Evolutionary conservation across 352 stramenopile genomes (phyloP), one percentile per base, ranked within the genome.

Genomic region (Phytophthora fragariae): DNA sequence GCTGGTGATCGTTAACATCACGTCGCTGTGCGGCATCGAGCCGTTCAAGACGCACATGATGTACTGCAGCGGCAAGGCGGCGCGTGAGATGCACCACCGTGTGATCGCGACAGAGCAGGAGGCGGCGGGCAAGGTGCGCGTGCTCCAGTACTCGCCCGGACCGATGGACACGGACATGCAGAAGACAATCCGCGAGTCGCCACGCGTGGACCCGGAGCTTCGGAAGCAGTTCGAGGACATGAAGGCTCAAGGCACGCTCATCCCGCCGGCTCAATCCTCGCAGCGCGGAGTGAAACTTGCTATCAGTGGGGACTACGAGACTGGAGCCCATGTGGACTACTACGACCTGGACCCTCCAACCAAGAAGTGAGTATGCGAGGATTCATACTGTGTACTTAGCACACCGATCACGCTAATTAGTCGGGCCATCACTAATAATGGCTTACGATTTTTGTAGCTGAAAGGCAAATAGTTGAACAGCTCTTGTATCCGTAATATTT

Each of bases 161-260:
- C 86, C 91, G 0, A 93, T 98, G 85, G 84, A 97, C 69, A 97
- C 90, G 49, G 85, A 86, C 62, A 98, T 98, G 91, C 83, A 94
- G 65, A 56, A 72, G 41, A 81, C 71, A n/a, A 83, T 94, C 47
- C 88, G 88, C 21, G 83, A 91, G 55, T 88, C 79, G 9, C 52
- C 77, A 4, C 50, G 29, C 8, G 80, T 92, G 27, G 73, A 85
- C 19, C 55, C 72, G 2, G 73, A 76, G n/a, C 72, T 92, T 33
- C 55, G 69, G 4, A 55, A 67, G 8, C 86, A 82, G 65, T 94
- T 85, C 52, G 65, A 55, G 50, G 67, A 84, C 21, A 84, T 93
- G 79, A 90, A 92, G 67, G 68, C 68, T 52, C 46, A 86, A 62
- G 86, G 81, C 33, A 78, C 69, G 10, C 72, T 97, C 15, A 77